These are phyloP conservation scores for Russula sp. DNA, from an alignment of 768 basidiomycete species.

Conservation along the genomic window DNA sequence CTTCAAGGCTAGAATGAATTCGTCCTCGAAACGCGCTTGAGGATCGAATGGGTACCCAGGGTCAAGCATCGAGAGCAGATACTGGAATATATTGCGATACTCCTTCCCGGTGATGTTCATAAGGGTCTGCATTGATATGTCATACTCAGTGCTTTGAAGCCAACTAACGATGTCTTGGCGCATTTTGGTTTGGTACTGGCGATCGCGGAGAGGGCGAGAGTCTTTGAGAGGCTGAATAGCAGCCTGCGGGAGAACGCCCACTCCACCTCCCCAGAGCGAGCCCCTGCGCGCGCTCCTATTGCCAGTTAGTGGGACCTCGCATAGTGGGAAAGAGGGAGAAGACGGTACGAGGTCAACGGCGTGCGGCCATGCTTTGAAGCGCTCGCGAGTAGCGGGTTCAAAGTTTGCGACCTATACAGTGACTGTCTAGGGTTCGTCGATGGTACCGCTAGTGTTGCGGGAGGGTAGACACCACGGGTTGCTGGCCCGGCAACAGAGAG, in stretches of 20 bases:
- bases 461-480: slow-evolving; percentile 49
- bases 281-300: slow-evolving; percentile 64
- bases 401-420: slow-evolving; percentile 60
- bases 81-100: slow-evolving; percentile 79
- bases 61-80: slow-evolving; percentile 66
- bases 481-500: slow-evolving; percentile 76
- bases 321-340: background rate
- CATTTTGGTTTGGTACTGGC: slow-evolving; percentile 66
- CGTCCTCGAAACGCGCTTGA: slow-evolving; percentile 66
- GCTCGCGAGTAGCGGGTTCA: slow-evolving; percentile 64
- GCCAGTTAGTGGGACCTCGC: slow-evolving; percentile 11
- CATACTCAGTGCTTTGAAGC: slow-evolving; percentile 58
- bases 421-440: slow-evolving; percentile 61
- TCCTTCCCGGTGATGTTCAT: slow-evolving; percentile 80
- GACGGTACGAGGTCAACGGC: slow-evolving; percentile 60
- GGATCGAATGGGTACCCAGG: slow-evolving; percentile 55
- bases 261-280: slow-evolving; percentile 63
- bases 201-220: slow-evolving; percentile 70
- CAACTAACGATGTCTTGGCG: slow-evolving; percentile 70
- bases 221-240: slow-evolving; percentile 61
- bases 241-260: slow-evolving; percentile 42
- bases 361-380: slow-evolving; percentile 67
- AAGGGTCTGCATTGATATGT: slow-evolving; percentile 62
- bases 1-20: slow-evolving; percentile 70
- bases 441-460: slow-evolving; percentile 27